Base-by-base conservation (phyloP, 2,329 filamentous ascomycete genomes). In the Ascochyta rabiei region DNA sequence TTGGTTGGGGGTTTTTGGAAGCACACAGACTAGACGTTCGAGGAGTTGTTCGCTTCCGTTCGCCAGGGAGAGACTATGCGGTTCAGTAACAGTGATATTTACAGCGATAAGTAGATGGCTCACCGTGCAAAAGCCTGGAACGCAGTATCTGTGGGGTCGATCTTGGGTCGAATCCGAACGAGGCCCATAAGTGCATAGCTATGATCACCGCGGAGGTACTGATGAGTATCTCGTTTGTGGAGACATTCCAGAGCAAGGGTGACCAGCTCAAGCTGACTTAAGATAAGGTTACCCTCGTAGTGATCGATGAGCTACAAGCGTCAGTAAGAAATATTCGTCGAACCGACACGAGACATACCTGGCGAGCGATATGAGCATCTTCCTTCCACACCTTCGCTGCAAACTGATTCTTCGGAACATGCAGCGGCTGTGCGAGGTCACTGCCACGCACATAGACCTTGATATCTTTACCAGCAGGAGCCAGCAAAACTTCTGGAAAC, bases 131-230 rank as follows among this genome's bases (percentile, higher is more conserved):
- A 81, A 0, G 79, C 80, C 56, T 81, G 75, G 51, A 82, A 81
- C 0, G 69, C 75, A 3, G 75, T 70, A 53, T 82, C 79, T 0
- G 60, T 68, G 2, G 63, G 62, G 39, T 76, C 66, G 4, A 80
- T 70, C 15, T 61, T 60, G 0, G 78, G 79, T 7, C 79, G 63
- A 10, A 75, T 69, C 6, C 77, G 69, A 2, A 77, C 58, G 9
- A 82, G 70, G 2, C 79, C 79, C 78, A 81, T 81, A 23, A 81
- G 61, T 0, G 77, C 78, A 40, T 81, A 81, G 7, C 75, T 72
- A 8, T 77, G 66, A 48, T 81, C 79, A 1, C 77, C 78, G 0
- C 59, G 58, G 10, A 72, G 70, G 48, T 76, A 75, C 42, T 75
- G 61, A 2, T 65, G 65, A 0, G 75, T 79, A 2, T 72, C 50